A percentile compares a stretch with the other conserved stretches of the same genome.
These are phyloP conservation scores for Gryganskiella cystojenkinii DNA, from an alignment of 192 early-diverging fungal genomes.

Conservation along the genomic window DNA sequence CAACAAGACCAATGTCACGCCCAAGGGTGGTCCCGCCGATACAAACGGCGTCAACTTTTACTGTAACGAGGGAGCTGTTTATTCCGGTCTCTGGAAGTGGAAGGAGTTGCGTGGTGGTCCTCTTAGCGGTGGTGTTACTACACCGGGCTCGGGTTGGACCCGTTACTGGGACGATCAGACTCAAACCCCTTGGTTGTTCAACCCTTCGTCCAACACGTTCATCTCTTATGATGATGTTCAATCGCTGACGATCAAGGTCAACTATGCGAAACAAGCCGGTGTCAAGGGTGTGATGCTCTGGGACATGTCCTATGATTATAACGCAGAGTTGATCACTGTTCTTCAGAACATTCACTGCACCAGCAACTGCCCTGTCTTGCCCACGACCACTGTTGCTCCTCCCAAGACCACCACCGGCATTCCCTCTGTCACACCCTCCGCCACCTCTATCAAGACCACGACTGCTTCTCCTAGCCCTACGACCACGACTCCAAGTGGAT, in stretches of 20 bases:
- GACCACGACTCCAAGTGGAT: constrained; percentile 4
- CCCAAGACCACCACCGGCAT: neutral
- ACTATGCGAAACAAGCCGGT: constrained; percentile 57
- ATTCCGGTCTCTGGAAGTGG: constrained; percentile 77
- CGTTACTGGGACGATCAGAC: constrained; percentile 73
- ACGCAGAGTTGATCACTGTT: constrained; percentile 44
- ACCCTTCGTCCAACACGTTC: constrained; percentile 67
- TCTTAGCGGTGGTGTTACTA: constrained; percentile 65
- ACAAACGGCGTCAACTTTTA: constrained; percentile 63
- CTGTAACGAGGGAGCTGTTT: constrained; percentile 58
- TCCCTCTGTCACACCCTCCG: constrained; percentile 4
- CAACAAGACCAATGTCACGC: constrained; percentile 53
- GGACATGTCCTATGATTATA: constrained; percentile 56
- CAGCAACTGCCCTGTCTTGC: constrained; percentile 43
- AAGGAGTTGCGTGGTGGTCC: constrained; percentile 69
- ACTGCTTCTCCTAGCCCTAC: constrained; percentile 6
- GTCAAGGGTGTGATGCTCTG: constrained; percentile 79
- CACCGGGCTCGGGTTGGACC: constrained; percentile 71
- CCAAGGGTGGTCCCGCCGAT: constrained; percentile 66
- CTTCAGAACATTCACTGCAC: constrained; percentile 51
- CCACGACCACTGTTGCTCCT: constrained; percentile 7
- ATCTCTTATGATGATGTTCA: constrained; percentile 84
- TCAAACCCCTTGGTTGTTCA: constrained; percentile 82
- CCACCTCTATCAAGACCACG: neutral
- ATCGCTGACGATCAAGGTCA: constrained; percentile 71